These are phyloP conservation scores for Protea cynaroides DNA, from an alignment of 164 flowering plant species.

Conservation along the genomic window DNA sequence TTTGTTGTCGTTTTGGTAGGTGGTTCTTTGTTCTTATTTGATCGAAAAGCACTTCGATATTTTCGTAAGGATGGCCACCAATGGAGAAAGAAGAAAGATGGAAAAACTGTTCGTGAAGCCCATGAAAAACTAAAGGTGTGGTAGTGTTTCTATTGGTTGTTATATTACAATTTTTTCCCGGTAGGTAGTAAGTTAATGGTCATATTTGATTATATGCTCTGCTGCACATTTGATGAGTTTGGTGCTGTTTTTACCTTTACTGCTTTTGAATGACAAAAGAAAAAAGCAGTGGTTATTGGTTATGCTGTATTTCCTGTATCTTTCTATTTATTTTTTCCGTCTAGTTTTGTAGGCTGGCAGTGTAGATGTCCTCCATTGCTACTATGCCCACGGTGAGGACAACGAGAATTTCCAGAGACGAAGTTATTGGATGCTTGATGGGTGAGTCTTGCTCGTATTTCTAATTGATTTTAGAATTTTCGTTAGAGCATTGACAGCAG, in stretches of 20 bases:
- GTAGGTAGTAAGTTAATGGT: background rate
- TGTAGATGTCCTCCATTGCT: conserved; percentile 88
- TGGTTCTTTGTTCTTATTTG: conserved; percentile 79
- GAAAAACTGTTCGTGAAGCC: conserved; percentile 89
- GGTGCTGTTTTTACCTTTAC: too few species aligned
- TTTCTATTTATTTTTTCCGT: conserved; percentile 1
- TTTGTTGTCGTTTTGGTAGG: conserved; percentile 1
- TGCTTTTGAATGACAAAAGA: too few species aligned
- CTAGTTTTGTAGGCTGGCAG: conserved; percentile 58
- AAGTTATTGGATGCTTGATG: conserved; percentile 95
- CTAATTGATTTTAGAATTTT: conserved; percentile 1
- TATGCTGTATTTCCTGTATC: background rate
- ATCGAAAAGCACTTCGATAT: conserved; percentile 65
- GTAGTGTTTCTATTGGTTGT: conserved; percentile 16
- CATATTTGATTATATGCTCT: background rate
- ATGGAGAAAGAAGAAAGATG: conserved; percentile 96
- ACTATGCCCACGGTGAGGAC: conserved; percentile 96
- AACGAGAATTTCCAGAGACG: conserved; percentile 83
- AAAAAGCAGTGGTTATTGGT: background rate
- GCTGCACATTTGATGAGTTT: background rate
- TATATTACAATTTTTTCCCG: background rate
- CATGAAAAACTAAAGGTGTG: conserved; percentile 86
- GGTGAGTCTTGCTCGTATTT: conserved; percentile 37
- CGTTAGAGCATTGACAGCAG: too few species aligned
- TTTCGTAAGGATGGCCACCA: conserved; percentile 84